Conservation (phyloP, 2,329 filamentous ascomycete genomes). For the Dothistroma septosporum region DNA sequence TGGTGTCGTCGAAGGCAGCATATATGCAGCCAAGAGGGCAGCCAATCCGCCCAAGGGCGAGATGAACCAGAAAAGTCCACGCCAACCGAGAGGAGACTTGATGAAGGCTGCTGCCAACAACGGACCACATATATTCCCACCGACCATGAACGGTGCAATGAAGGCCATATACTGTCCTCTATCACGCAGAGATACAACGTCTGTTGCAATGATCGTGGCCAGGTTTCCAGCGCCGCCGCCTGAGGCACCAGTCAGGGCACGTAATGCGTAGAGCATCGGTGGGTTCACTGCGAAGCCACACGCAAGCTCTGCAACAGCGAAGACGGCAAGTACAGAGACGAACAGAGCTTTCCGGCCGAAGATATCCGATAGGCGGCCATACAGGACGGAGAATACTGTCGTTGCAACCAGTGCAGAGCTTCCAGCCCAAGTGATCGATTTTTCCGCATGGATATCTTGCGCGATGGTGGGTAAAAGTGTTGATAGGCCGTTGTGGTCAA, state of each 20-base stretch:
- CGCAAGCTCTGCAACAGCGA: slow-evolving; percentile 55
- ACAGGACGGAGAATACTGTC: slow-evolving; percentile 62
- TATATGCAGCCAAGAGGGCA: slow-evolving; percentile 46
- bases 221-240: slow-evolving; percentile 58
- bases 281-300: slow-evolving; percentile 56
- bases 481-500: slow-evolving; percentile 57
- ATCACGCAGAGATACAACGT: slow-evolving; percentile 56
- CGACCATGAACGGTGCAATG: slow-evolving; percentile 42
- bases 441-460: slow-evolving; percentile 36
- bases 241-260: slow-evolving; percentile 58
- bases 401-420: slow-evolving; percentile 53
- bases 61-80: slow-evolving; percentile 50
- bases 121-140: slow-evolving; percentile 47
- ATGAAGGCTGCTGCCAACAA: slow-evolving; percentile 47
- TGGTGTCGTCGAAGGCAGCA: slow-evolving; percentile 51
- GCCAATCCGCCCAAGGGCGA: slow-evolving; percentile 49
- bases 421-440: slow-evolving; percentile 55
- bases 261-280: slow-evolving; percentile 58
- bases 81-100: slow-evolving; percentile 41
- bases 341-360: slow-evolving; percentile 54
- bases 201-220: slow-evolving; percentile 59
- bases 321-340: slow-evolving; percentile 49
- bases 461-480: slow-evolving; percentile 38
- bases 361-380: slow-evolving; percentile 46
- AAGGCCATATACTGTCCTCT: slow-evolving; percentile 52